Evolutionary conservation across 768 basidiomycete species (phyloP).

Genomic region (Kwoniella europaea): DNA sequence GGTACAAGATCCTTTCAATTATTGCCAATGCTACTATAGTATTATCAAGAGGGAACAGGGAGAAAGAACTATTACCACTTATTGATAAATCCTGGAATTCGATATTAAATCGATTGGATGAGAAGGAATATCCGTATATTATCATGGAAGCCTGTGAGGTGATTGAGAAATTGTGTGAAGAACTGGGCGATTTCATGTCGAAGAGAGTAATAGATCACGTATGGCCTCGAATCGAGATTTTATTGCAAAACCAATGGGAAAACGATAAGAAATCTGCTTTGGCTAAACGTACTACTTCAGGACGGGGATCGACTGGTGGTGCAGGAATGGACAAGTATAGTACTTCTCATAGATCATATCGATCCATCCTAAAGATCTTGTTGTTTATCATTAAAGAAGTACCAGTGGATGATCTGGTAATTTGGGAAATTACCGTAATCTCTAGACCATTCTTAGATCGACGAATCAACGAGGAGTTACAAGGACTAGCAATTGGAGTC

Average conservation of each 20-base stretch:
- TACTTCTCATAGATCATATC: slow-evolving; percentile 77
- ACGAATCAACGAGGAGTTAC: slow-evolving; percentile 74
- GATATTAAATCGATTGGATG: slow-evolving; percentile 76
- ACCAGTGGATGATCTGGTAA: slow-evolving; percentile 69
- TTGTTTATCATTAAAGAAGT: slow-evolving; percentile 68
- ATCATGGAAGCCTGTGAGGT: slow-evolving; percentile 75
- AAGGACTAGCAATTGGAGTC: slow-evolving; percentile 68
- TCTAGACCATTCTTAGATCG: slow-evolving; percentile 77
- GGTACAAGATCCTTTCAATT: slow-evolving; percentile 78
- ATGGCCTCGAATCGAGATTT: slow-evolving; percentile 78
- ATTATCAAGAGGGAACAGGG: slow-evolving; percentile 59
- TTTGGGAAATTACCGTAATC: slow-evolving; percentile 80
- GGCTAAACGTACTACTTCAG: slow-evolving; percentile 62
- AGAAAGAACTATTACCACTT: slow-evolving; percentile 77
- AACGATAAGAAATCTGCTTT: slow-evolving; percentile 73
- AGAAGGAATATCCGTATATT: slow-evolving; percentile 70
- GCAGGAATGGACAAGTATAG: slow-evolving; percentile 70
- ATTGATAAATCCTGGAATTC: slow-evolving; percentile 94
- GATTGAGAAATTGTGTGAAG: slow-evolving; percentile 70
- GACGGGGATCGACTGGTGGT: slow-evolving; percentile 53
- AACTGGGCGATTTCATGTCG: slow-evolving; percentile 84
- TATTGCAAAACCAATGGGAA: slow-evolving; percentile 68
- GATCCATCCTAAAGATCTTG: slow-evolving; percentile 77
- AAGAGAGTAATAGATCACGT: slow-evolving; percentile 85
- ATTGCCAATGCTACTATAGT: slow-evolving; percentile 76